Evolutionary conservation across 257 asterid species (phyloP), one percentile per base, ranked within the genome.

Genomic region (Craterostigma plantagineum): DNA sequence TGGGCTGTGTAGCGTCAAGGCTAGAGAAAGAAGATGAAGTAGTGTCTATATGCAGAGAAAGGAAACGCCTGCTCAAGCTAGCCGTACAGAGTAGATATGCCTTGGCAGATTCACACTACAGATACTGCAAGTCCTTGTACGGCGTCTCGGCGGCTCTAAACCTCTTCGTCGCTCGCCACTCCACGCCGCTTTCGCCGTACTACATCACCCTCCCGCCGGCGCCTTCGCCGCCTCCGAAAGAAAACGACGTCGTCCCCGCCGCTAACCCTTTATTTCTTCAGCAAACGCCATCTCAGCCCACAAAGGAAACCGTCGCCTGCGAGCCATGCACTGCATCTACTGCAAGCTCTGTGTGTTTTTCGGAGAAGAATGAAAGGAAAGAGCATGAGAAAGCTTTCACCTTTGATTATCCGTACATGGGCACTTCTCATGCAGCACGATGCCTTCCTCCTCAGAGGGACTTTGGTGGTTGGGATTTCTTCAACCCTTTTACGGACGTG

Each of bases 391-490:
- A 14, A 11, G 63, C 51, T 4, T 23, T 50, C 4, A 60, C 56
- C 8, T 72, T 77, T 63, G 77, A 70, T 56, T 77, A 79, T 58
- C 82, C 62, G 49, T 79, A 76, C 62, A 66, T 69, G 85, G 91
- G 79, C 37, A 57, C 68, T 69, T 79, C 79, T 50, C 73, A 48
- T 8, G 7, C 13, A 7, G 45, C 15, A 14, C 73, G 36, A 18
- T 60, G 76, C 62, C 70, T 16, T 70, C n/a, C 93, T 3, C 79
- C 93, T 4, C 80, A 71, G 53, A 63, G 67, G 57, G 92, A 74
- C 61, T 79, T 67, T 63, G 98, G 30, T 6, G 30, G 86, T 23
- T 87, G 95, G 98, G 98, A 87, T 67, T 87, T 87, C 50, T 87
- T 82, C 15, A 79, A 82, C 65, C 98, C 98, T 51, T 87, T 79